These are phyloP conservation scores for Nepenthes gracilis DNA, from an alignment of 148 eudicot species.

Conservation along the genomic window DNA sequence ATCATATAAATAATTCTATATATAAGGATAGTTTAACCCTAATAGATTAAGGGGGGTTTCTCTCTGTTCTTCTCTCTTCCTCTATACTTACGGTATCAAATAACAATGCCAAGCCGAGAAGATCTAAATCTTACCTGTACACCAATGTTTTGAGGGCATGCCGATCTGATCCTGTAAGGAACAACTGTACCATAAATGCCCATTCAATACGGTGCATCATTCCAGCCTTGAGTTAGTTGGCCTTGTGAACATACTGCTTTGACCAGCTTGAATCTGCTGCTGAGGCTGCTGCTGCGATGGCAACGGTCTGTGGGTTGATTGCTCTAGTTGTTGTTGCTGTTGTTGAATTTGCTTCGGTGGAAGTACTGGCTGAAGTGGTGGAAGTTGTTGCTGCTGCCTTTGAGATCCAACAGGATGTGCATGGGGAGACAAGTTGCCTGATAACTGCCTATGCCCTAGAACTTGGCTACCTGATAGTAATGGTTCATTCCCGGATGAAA, in stretches of 20 bases:
- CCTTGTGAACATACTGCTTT: constrained; percentile 24
- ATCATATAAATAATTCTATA: too few species aligned
- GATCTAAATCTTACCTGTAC: constrained; percentile 49
- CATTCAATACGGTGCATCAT: constrained; percentile 2
- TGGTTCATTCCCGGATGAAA: constrained; percentile 27
- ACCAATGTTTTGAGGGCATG: constrained; percentile 30
- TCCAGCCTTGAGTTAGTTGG: constrained; percentile 22
- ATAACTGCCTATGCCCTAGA: constrained; percentile 23
- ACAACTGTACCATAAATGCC: constrained; percentile 18
- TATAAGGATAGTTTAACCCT: too few species aligned
- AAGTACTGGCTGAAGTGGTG: constrained; percentile 18
- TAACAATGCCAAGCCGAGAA: too few species aligned
- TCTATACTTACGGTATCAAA: too few species aligned
- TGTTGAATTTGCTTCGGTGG: constrained; percentile 23
- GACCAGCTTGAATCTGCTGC: constrained; percentile 31
- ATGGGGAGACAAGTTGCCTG: constrained; percentile 20
- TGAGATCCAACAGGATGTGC: constrained; percentile 25
- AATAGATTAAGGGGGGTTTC: too few species aligned
- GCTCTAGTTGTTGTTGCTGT: constrained; percentile 25
- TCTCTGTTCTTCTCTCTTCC: too few species aligned
- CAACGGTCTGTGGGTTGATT: constrained; percentile 14
- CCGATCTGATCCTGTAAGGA: constrained; percentile 25
- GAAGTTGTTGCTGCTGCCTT: constrained; percentile 30
- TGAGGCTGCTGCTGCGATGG: constrained; percentile 23
- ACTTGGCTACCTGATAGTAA: constrained; percentile 23